A percentile compares a stretch with the other conserved stretches of the same genome.
Evolutionary conservation across 148 eudicot species (phyloP).

Genomic region (Rhododendron ovatum): DNA sequence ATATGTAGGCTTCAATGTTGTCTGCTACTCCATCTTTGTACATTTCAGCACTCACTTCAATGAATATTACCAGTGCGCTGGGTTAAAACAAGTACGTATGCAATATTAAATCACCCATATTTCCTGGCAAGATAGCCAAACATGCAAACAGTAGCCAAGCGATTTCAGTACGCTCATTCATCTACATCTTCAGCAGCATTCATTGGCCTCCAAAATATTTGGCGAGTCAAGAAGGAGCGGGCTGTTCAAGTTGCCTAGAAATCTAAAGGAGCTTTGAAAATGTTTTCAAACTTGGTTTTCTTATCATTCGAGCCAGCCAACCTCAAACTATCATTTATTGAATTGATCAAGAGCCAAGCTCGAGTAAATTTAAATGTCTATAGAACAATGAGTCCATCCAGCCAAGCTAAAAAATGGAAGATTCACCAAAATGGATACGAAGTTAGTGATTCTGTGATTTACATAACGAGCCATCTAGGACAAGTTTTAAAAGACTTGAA

Average conservation of each 20-base stretch:
- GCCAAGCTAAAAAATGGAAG: not conserved
- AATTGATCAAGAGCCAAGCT: not conserved
- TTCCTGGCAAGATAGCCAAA: not conserved
- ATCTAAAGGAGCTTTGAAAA: not conserved
- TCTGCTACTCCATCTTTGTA: slow-evolving; percentile 73
- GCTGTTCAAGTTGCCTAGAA: not conserved
- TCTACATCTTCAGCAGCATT: not conserved
- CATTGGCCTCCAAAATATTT: not conserved
- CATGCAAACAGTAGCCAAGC: not conserved
- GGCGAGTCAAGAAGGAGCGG: not conserved
- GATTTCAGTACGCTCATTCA: not conserved
- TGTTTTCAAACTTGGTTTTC: not conserved
- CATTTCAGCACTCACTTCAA: slow-evolving; percentile 71
- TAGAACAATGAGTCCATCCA: not conserved
- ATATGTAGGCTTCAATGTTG: slow-evolving; percentile 72
- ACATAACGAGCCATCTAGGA: not conserved
- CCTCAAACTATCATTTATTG: not conserved
- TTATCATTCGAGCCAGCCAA: not conserved
- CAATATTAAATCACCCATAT: not conserved
- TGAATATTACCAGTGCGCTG: slow-evolving; percentile 62
- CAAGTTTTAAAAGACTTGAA: not conserved
- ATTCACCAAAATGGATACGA: not conserved
- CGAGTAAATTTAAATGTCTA: not conserved
- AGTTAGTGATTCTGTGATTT: not conserved
- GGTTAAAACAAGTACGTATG: not conserved